A percentile compares a stretch with the other conserved stretches of the same genome.
These are phyloP conservation scores for Leucocoprinus birnbaumii DNA, from an alignment of 768 basidiomycete species.

Conservation along the genomic window DNA sequence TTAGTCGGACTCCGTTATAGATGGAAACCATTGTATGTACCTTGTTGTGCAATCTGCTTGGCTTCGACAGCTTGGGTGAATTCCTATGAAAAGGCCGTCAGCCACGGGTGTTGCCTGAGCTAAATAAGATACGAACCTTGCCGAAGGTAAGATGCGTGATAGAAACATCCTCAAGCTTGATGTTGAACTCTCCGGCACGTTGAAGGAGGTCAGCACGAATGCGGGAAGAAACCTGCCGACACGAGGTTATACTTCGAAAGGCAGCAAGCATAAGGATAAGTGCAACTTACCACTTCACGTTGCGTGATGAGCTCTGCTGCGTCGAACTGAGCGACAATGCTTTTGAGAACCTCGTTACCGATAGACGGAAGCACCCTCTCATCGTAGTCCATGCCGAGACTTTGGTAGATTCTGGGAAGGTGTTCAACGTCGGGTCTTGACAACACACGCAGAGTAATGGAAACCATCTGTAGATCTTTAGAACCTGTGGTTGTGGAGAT, in stretches of 20 bases:
- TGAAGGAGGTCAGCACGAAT: slow-evolving; percentile 91
- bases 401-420: slow-evolving; percentile 92
- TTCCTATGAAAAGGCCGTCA: slow-evolving; percentile 48
- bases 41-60: slow-evolving; percentile 99
- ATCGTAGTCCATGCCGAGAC: slow-evolving; percentile 93
- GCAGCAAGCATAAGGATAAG: not conserved
- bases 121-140: slow-evolving; percentile 45
- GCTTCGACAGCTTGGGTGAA: slow-evolving; percentile 99
- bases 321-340: slow-evolving; percentile 97
- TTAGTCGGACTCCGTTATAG: slow-evolving; percentile 8
- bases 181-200: slow-evolving; percentile 94
- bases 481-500: slow-evolving; percentile 99
- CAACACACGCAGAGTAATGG: slow-evolving; percentile 92
- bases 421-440: slow-evolving; percentile 89
- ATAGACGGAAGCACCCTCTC: slow-evolving; percentile 97
- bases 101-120: not conserved
- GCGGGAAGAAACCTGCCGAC: slow-evolving; percentile 76
- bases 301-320: slow-evolving; percentile 96
- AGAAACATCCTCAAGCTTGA: slow-evolving; percentile 94
- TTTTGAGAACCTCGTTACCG: slow-evolving; percentile 97
- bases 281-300: slow-evolving; percentile 81
- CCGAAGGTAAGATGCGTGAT: slow-evolving; percentile 91
- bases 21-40: slow-evolving; percentile 33
- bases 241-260: not conserved
- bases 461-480: slow-evolving; percentile 98